phyloP scores from a whole-genome alignment of 148 eudicot species.

The Polygonum maritimum region DNA sequence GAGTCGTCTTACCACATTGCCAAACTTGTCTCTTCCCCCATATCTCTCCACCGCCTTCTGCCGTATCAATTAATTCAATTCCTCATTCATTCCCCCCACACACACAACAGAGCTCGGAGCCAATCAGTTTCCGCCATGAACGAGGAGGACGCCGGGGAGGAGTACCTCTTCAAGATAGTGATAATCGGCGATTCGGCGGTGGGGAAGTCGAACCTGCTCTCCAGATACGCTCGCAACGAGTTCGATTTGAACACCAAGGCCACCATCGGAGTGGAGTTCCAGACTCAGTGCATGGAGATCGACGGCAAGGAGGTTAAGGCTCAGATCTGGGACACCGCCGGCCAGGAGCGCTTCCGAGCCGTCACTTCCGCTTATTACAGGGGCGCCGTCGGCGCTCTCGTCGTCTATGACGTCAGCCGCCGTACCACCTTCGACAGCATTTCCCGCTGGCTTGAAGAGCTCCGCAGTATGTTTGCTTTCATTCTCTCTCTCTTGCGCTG shows the following conservation, averaged over 20 bases:
- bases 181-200: conserved; percentile 85
- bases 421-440: conserved; percentile 58
- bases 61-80: too few species aligned
- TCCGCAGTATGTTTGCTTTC: conserved; percentile 38
- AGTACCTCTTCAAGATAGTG: conserved; percentile 76
- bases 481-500: neutral
- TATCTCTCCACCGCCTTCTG: too few species aligned
- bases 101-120: too few species aligned
- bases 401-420: conserved; percentile 64
- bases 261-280: conserved; percentile 84
- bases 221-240: conserved; percentile 71
- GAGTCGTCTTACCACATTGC: neutral
- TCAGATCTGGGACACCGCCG: conserved; percentile 93
- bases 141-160: conserved; percentile 43
- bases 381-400: conserved; percentile 80
- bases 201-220: conserved; percentile 61
- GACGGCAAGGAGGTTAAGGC: conserved; percentile 77
- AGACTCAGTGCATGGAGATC: conserved; percentile 57
- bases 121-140: conserved; percentile 2
- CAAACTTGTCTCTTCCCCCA: neutral
- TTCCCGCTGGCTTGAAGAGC: conserved; percentile 71
- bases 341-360: conserved; percentile 73
- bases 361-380: conserved; percentile 82
- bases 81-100: too few species aligned
- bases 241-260: conserved; percentile 68